Evolutionary conservation across 176 grass and related monocot genomes (phyloP).

Genomic region (Oryza rufipogon): DNA sequence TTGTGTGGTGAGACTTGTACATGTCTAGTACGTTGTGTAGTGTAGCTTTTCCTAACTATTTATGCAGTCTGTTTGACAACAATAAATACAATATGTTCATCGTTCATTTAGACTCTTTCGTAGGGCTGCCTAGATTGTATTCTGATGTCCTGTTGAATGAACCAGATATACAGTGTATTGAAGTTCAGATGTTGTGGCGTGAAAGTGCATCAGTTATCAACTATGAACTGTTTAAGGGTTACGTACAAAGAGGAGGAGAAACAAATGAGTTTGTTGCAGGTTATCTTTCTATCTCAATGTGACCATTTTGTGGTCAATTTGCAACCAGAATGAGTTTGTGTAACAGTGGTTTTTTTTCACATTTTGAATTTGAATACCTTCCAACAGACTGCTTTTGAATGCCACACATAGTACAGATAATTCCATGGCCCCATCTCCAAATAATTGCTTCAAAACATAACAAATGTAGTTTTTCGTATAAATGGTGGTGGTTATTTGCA

Average conservation of each 20-base stretch:
- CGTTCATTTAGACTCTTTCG: constrained; percentile 15
- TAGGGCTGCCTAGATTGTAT: constrained; percentile 18
- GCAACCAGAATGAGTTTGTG: constrained; percentile 15
- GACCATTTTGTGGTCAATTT: background rate
- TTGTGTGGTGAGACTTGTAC: background rate
- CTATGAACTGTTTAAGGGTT: constrained; percentile 67
- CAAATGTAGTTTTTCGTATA: background rate
- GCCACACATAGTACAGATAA: constrained; percentile 1
- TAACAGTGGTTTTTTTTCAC: background rate
- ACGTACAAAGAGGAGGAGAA: constrained; percentile 58
- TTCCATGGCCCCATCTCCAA: background rate
- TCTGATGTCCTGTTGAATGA: constrained; percentile 46
- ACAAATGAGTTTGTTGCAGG: constrained; percentile 85
- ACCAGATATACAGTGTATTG: constrained; percentile 83
- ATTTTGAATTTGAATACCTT: background rate
- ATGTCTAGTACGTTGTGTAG: no score
- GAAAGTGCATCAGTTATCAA: constrained; percentile 62
- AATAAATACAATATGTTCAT: background rate
- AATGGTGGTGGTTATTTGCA: constrained; percentile 1
- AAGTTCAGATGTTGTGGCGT: constrained; percentile 70
- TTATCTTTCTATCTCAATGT: constrained; percentile 47
- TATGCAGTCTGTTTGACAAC: background rate
- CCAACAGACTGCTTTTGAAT: constrained; percentile 5
- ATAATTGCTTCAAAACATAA: constrained; percentile 16
- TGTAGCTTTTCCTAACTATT: background rate